phyloP scores from a whole-genome alignment of 2,329 filamentous ascomycete species.

The Fusarium nisikadoi region DNA sequence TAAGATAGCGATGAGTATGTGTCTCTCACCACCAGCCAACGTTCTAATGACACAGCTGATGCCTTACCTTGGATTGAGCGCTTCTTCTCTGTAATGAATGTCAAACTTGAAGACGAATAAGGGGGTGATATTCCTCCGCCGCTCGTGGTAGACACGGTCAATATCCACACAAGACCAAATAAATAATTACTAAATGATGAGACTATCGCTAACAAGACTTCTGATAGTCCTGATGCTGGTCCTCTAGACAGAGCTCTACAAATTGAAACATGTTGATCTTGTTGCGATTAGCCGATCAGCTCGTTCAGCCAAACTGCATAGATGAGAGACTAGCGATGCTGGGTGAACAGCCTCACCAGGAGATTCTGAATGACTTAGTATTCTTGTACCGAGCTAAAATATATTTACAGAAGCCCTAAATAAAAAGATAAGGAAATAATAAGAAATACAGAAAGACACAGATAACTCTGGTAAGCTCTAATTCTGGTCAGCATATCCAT shows the following conservation, averaged over 20 bases:
- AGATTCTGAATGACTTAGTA: background rate
- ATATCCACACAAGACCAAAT: background rate
- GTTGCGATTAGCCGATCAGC: background rate
- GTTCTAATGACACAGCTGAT: background rate
- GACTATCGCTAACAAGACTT: fast-evolving
- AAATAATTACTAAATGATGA: no score
- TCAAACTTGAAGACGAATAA: background rate
- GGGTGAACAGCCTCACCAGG: background rate
- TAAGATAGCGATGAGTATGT: background rate
- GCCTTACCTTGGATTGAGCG: background rate
- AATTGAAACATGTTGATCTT: background rate
- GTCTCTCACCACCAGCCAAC: background rate
- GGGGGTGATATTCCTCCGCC: background rate
- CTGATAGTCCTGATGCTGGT: background rate
- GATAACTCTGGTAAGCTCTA: no score
- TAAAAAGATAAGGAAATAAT: no score
- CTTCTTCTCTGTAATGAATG: background rate
- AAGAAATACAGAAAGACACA: no score
- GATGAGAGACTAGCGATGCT: background rate
- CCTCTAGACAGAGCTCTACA: background rate
- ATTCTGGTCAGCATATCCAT: no score
- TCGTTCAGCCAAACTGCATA: background rate
- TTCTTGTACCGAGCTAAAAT: background rate
- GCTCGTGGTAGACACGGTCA: background rate
- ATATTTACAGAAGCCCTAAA: no score